Conservation (phyloP, 257 asterid species). For the Osmanthus fragrans region DNA sequence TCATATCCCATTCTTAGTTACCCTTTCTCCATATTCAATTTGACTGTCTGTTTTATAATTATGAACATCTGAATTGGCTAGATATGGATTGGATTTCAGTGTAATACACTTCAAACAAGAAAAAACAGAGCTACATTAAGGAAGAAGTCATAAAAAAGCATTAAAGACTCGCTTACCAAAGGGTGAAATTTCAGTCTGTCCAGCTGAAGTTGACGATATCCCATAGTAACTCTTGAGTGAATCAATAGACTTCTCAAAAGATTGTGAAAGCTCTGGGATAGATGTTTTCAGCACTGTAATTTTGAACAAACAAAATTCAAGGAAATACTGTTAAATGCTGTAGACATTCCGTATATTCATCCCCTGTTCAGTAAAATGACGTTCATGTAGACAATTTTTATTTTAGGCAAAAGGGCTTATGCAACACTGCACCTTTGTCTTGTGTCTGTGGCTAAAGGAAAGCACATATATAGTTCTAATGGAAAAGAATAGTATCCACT, state of each 20-base stretch:
- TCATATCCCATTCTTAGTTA: too few relatives aligned
- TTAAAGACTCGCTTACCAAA: constrained; percentile 29
- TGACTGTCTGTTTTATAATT: too few relatives aligned
- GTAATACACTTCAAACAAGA: too few relatives aligned
- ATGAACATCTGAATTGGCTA: too few relatives aligned
- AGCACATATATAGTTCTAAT: not conserved
- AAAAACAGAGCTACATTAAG: not conserved
- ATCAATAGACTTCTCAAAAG: constrained; percentile 65
- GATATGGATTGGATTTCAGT: too few relatives aligned
- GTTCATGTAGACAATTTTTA: not conserved
- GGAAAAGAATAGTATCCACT: not conserved
- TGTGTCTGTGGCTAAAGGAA: too few relatives aligned
- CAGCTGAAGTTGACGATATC: constrained; percentile 47
- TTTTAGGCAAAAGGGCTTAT: not conserved
- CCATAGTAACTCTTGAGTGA: constrained; percentile 74
- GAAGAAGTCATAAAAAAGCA: constrained; percentile 3
- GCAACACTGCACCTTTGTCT: constrained; percentile 3
- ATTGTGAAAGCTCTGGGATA: constrained; percentile 66
- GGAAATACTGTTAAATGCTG: constrained; percentile 10
- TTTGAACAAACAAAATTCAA: constrained; percentile 4
- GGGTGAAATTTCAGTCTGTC: constrained; percentile 29
- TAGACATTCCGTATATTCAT: not conserved
- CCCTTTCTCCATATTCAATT: too few relatives aligned
- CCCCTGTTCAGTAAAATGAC: not conserved
- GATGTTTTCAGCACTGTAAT: constrained; percentile 69